Evolutionary conservation across 345 rosid genomes (phyloP).

Genomic region (thale cress (Arabidopsis thaliana)): DNA sequence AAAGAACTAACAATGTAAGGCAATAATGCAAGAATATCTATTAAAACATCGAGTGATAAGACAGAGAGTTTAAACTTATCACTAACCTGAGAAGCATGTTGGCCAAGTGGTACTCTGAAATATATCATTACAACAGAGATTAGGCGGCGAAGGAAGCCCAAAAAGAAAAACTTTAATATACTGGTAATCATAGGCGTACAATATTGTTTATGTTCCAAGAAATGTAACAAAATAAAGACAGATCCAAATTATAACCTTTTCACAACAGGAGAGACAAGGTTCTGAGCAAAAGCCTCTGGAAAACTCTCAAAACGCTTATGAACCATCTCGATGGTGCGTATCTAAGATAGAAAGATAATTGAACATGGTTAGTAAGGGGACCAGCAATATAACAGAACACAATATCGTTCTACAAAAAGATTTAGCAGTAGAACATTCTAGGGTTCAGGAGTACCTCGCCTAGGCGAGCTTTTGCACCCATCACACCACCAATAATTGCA

Average conservation of each 20-base stretch:
- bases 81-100: constrained; percentile 74
- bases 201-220: background rate
- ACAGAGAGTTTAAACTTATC: constrained; percentile 21
- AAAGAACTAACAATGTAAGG: constrained; percentile 20
- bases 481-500: constrained; percentile 94
- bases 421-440: constrained; percentile 19
- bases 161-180: background rate
- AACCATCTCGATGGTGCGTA: constrained; percentile 92
- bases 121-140: constrained; percentile 22
- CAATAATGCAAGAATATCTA: constrained; percentile 21
- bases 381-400: constrained; percentile 29
- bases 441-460: constrained; percentile 77
- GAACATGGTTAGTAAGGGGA: constrained; percentile 29
- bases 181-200: background rate
- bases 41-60: constrained; percentile 4
- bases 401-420: background rate
- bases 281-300: constrained; percentile 86
- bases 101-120: constrained; percentile 66
- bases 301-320: constrained; percentile 99
- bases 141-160: constrained; percentile 26
- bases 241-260: constrained; percentile 56
- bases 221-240: background rate
- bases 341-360: constrained; percentile 52
- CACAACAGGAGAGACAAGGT: constrained; percentile 72
- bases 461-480: constrained; percentile 97